Percentiles rank a stretch among this genome's conserved stretches.
These are phyloP conservation scores for Delitschia confertaspora DNA, from an alignment of 495 filamentous ascomycete species.

Conservation along the genomic window DNA sequence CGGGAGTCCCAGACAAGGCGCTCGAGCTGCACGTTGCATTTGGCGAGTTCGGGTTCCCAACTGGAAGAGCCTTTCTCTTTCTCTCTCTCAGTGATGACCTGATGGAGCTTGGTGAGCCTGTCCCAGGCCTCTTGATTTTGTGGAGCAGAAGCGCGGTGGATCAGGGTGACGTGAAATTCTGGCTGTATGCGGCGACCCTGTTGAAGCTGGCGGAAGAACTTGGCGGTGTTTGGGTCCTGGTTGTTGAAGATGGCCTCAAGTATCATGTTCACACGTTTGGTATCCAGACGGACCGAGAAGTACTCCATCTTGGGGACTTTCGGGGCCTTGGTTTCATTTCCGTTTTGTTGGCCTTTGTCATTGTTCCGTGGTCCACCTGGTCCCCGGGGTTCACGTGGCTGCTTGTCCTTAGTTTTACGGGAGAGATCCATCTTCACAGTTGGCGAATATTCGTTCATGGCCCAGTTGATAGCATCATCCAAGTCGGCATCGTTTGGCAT, in stretches of 20 bases:
- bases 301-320: constrained; percentile 63
- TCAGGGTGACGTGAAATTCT: constrained; percentile 88
- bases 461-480: constrained; percentile 67
- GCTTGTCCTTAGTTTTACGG: no score
- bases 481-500: constrained; percentile 66
- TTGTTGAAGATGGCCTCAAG: constrained; percentile 61
- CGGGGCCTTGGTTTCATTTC: constrained; percentile 15
- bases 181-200: constrained; percentile 64
- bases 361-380: constrained; percentile 31
- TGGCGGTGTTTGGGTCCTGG: constrained; percentile 41
- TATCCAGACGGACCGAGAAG: constrained; percentile 60
- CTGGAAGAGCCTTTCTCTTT: constrained; percentile 1
- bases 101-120: constrained; percentile 42
- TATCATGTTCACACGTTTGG: constrained; percentile 47
- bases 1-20: constrained; percentile 69
- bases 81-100: constrained; percentile 7
- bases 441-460: constrained; percentile 71
- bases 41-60: constrained; percentile 40
- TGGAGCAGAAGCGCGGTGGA: constrained; percentile 60
- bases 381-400: no score
- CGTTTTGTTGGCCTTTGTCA: neutral
- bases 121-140: constrained; percentile 62
- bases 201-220: constrained; percentile 69
- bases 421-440: constrained; percentile 64
- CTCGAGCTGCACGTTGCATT: constrained; percentile 51